A percentile compares a stretch with the other conserved stretches of the same genome.
Conservation (phyloP, 2,329 filamentous ascomycete species). For the Elsinoe perseae region DNA sequence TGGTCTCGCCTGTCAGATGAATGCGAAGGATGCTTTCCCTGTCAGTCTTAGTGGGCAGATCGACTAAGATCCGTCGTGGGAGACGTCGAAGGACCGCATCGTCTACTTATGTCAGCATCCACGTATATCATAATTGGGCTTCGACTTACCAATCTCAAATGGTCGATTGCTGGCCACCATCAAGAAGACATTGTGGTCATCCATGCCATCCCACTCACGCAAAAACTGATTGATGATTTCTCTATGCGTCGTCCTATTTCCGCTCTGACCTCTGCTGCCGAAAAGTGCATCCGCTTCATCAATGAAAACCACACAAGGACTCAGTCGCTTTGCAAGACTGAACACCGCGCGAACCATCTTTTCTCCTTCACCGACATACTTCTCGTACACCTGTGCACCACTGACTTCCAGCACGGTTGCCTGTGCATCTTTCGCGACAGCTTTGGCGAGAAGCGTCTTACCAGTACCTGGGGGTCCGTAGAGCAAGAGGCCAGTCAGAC, state of each 20-base stretch:
- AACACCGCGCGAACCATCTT: constrained; percentile 94
- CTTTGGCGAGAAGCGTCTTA: constrained; percentile 70
- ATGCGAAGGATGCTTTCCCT: constrained; percentile 62
- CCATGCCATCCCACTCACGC: constrained; percentile 93
- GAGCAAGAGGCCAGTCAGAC: constrained; percentile 88
- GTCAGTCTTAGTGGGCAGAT: constrained; percentile 60
- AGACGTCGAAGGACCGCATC: constrained; percentile 73
- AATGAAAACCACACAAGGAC: constrained; percentile 89
- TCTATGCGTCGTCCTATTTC: constrained; percentile 63
- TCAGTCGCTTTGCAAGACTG: constrained; percentile 79
- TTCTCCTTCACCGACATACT: constrained; percentile 92
- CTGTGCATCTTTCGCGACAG: constrained; percentile 57
- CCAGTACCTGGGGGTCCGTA: constrained; percentile 89
- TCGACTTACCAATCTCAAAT: constrained; percentile 51
- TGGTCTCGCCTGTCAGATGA: constrained; percentile 59
- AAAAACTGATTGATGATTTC: constrained; percentile 96
- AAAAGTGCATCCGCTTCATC: constrained; percentile 95
- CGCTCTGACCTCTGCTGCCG: constrained; percentile 60
- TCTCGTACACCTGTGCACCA: constrained; percentile 87
- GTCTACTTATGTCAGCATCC: constrained; percentile 49
- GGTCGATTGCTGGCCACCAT: constrained; percentile 97
- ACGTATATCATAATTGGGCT: neutral
- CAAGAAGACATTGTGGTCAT: constrained; percentile 73
- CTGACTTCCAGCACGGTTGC: constrained; percentile 74
- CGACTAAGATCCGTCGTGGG: constrained; percentile 64